Base-by-base conservation (phyloP, 1,139 yeast genomes). In the Magnusiomyces fungicola region DNA sequence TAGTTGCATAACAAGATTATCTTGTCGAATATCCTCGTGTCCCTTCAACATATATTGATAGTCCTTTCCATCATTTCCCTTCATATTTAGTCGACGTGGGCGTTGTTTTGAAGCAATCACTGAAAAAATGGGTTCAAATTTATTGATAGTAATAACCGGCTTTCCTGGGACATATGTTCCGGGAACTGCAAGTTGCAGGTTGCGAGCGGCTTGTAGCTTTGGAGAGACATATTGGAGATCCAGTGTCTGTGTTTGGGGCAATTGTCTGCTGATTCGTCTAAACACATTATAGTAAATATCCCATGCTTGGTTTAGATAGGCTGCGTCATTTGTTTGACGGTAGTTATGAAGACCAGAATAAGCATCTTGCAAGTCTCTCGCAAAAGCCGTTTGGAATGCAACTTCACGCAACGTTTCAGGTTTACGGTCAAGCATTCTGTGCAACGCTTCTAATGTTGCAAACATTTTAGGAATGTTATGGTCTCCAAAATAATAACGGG, bases 11-110 rank as follows among this genome's bases (percentile, higher is more conserved):
- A 92, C 99, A 65, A 94, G 75, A 62, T 89, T 88, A 70, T 94
- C 99, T 66, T 94, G 99, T 61, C 99, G 79, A 52, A 92, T 88
- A 74, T 94, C 99, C 68, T 94, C 99, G 63, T 94, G 98, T 1
- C 97, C 98, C 69, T 94, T 94, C 61, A 94, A 72, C 1, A 73
- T 69, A 67, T 81, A 94, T 58, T 78, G 83, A 62, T 94, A 88
- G 38, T 83, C 88, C 60, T 85, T 86, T 54, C 98, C 98, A 64
- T 94, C 97, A 61, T 87, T 84, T 18, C 97, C 98, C 56, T 75
- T 74, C 49, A 89, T 78, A 12, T 81, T 75, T 52, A 88, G 65
- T 58, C 87, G 81, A 62, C 99, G 79, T 2, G 99, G 99, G 60
- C 98, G 78, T 66, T 94, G 99, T 62, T 94, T 94, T 1, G 97